Base-by-base conservation (phyloP, 2,329 filamentous ascomycete genomes). In the Akanthomyces muscarius region DNA sequence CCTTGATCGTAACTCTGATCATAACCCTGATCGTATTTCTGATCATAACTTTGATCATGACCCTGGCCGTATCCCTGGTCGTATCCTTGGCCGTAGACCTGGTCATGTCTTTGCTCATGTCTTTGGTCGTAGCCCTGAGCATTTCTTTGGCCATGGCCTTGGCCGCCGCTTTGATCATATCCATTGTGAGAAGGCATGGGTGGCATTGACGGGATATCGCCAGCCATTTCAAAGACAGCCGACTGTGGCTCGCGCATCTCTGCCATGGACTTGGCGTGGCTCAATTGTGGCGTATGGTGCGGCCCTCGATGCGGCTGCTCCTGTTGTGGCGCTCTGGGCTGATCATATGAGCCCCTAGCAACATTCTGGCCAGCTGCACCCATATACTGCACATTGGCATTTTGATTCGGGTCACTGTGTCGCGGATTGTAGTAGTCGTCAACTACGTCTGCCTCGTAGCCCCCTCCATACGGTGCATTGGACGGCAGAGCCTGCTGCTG, bases 161-260 rank as follows among this genome's bases (percentile, higher is more conserved):
- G 58, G n/a, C n/a, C 25, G 38, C 36, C 13, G 38, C 62, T 67
- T 53, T 70, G 67, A 23, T 69, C 72, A 53, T 73, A 74, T 28
- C 71, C 64, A 64, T 71, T 60, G 59, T 71, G 66, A 18, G 68
- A 64, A 61, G 75, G 81, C 70, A 81, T 76, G 47, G 76, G 78
- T 13, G 87, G 86, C 36, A 87, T 74, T 3, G 80, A 77, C 25
- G 85, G 85, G 23, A 81, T 79, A 68, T 90, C 87, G 30, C 78
- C 82, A 2, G 85, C 86, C 82, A 93, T 89, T 69, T 92, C 90
- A 67, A 92, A 92, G 1, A 90, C 82, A 10, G 89, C 89, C 2
- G 85, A 80, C 68, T 90, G 86, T 4, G 83, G 81, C 67, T 86
- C 81, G 42, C 84, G 80, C 63, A 89, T 75, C 70, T 89, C 84